phyloP scores from a whole-genome alignment of 306 rosid species.

The Vigna unguiculata region DNA sequence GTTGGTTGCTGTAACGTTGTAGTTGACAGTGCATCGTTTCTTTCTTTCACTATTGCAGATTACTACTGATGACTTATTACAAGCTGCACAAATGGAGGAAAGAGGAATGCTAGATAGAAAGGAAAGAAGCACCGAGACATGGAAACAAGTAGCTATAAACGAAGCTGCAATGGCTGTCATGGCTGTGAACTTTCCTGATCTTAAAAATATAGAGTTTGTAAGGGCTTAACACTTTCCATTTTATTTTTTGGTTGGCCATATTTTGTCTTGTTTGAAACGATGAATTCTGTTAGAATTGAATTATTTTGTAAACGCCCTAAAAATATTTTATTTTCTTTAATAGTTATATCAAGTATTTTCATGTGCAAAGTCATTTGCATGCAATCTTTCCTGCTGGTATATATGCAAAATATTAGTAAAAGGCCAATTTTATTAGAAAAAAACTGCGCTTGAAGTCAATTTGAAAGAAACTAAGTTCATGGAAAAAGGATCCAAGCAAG shows the following conservation, averaged over 20 bases:
- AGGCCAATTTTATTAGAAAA: not conserved
- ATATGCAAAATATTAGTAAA: not conserved
- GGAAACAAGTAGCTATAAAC: conserved; percentile 95
- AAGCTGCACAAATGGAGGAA: conserved; percentile 99
- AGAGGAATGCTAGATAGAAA: conserved; percentile 97
- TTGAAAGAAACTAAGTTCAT: conserved; percentile 15
- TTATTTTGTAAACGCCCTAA: not conserved
- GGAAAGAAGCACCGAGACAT: conserved; percentile 79
- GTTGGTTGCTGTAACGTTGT: conserved; percentile 37
- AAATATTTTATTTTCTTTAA: not conserved
- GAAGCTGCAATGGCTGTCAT: conserved; percentile 96
- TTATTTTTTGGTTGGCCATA: conserved; percentile 36
- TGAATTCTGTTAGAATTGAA: conserved; percentile 3
- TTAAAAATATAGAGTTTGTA: conserved; percentile 90
- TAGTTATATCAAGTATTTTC: conserved; percentile 12
- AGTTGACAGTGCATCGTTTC: conserved; percentile 24
- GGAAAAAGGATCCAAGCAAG: not conserved
- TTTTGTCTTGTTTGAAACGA: conserved; percentile 14
- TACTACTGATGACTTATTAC: conserved; percentile 93
- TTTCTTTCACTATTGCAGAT: conserved; percentile 64
- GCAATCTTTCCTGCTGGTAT: conserved; percentile 16
- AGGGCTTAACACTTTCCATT: conserved; percentile 45
- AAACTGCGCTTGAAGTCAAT: conserved; percentile 1
- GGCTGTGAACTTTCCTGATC: conserved; percentile 86
- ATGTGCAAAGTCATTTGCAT: conserved; percentile 15